Evolutionary conservation across 73 alveolate genomes (phyloP), one percentile per base, ranked within the genome.

Genomic region (Effrenium voratum): DNA sequence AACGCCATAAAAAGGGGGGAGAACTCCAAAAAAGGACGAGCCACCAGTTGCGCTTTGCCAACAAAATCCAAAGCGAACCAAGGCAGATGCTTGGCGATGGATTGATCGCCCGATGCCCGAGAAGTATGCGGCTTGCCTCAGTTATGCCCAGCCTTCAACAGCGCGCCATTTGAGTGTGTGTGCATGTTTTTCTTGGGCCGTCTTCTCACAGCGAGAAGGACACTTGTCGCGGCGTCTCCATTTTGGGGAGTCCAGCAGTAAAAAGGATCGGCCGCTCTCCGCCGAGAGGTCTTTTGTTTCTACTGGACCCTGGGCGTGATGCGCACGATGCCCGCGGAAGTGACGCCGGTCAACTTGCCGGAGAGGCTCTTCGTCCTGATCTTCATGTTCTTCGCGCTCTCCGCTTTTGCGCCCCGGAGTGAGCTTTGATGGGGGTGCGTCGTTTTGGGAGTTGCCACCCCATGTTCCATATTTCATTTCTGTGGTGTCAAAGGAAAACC

Each of bases 311-410:
- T 91, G 76, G 98, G 98, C 32, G 98, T 91, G 47, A 91, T 91
- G 98, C 73, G 98, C 63, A 91, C 98, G 46, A 91, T 91, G 98
- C 98, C 98, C 0, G 87, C 98, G 50, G 98, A 91, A 50, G 98
- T 91, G 46, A 91, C 98, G 1, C 98, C 98, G 41, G 98, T 72
- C 79, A 91, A 91, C 46, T 63, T 91, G 26, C 91, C 90, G 32
- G 98, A 91, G 90, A 90, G 98, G 55, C 75, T 91, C 66, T 91
- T 72, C 34, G 98, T 91, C 38, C 38, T 91, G 98, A 73, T 91
- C 90, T 91, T 91, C 98, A 91, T 91, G 98, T 91, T 91, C 90
- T 91, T 91, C 59, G 98, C 98, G 12, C 60, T 91, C 41, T 43
- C 77, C 32, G 98, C 98, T 34, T 91, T 91, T 38, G 98, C 91